Conservation (phyloP, 2,329 filamentous ascomycete genomes). For the Cladophialophora bantiana region DNA sequence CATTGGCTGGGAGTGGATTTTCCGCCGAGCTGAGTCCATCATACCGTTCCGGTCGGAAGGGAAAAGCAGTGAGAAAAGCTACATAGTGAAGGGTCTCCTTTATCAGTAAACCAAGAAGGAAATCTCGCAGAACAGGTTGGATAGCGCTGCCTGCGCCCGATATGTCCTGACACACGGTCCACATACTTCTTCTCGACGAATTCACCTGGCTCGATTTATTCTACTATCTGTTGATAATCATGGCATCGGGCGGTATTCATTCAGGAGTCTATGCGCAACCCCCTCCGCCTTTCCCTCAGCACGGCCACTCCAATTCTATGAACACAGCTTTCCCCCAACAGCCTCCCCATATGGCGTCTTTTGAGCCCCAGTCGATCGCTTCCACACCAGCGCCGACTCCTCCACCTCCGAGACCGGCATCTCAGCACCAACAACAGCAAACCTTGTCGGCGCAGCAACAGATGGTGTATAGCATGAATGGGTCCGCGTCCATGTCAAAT, state of each 20-base stretch:
- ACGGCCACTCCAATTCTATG: constrained; percentile 40
- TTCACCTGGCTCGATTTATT: background rate
- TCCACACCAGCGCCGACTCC: constrained; percentile 56
- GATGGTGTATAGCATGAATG: constrained; percentile 39
- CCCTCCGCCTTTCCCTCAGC: constrained; percentile 40
- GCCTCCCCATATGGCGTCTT: constrained; percentile 48
- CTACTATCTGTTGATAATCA: constrained; percentile 19
- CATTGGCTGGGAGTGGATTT: background rate
- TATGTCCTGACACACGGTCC: constrained; percentile 28
- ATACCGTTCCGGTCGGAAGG: background rate
- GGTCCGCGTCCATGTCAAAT: constrained; percentile 31
- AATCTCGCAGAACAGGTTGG: background rate
- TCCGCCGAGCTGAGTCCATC: background rate
- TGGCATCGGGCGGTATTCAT: constrained; percentile 36
- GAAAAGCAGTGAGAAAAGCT: background rate
- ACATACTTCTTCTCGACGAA: constrained; percentile 10
- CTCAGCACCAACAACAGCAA: constrained; percentile 46
- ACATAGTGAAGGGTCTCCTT: background rate
- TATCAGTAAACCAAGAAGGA: background rate
- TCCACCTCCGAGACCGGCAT: constrained; percentile 48
- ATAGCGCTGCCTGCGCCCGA: constrained; percentile 26
- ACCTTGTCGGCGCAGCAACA: constrained; percentile 51
- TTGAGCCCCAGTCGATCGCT: constrained; percentile 54
- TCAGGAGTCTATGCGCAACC: constrained; percentile 37
- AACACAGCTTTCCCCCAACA: constrained; percentile 48